Evolutionary conservation across 2,329 filamentous ascomycete genomes (phyloP).

Genomic region (Arthrinium puccinioides): DNA sequence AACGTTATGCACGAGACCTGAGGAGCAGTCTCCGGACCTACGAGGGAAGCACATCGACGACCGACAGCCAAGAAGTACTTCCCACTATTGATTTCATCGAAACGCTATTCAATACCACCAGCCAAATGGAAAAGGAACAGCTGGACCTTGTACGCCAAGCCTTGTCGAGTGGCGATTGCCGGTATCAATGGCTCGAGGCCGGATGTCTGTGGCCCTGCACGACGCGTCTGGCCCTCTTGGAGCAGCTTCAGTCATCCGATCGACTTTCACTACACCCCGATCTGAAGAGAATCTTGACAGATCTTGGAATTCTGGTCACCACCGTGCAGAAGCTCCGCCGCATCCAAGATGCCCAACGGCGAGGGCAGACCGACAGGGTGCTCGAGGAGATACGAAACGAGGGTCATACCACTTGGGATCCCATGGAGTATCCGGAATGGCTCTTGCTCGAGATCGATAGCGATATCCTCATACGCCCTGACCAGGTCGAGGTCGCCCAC

Average conservation of each 20-base stretch:
- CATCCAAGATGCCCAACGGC: conserved; percentile 21
- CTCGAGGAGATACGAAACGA: conserved; percentile 36
- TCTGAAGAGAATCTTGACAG: background rate
- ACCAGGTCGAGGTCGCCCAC: conserved; percentile 55
- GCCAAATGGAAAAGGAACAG: background rate
- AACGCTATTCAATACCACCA: background rate
- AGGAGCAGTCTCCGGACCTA: background rate
- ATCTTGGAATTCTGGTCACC: conserved; percentile 35
- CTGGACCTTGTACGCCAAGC: background rate
- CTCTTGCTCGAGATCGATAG: conserved; percentile 61
- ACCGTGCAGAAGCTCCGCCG: conserved; percentile 37
- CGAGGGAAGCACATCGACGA: background rate
- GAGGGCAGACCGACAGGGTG: conserved; percentile 12
- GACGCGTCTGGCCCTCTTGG: background rate
- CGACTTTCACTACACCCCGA: background rate
- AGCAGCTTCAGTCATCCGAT: background rate
- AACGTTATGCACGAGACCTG: background rate
- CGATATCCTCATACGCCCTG: conserved; percentile 53
- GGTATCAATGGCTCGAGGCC: conserved; percentile 28
- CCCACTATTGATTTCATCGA: background rate
- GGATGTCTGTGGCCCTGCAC: background rate
- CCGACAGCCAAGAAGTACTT: background rate
- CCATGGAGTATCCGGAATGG: conserved; percentile 50
- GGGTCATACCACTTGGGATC: conserved; percentile 52
- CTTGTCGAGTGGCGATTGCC: background rate